Conservation (phyloP, 257 asterid genomes). For the Marsdenia floribunda region DNA sequence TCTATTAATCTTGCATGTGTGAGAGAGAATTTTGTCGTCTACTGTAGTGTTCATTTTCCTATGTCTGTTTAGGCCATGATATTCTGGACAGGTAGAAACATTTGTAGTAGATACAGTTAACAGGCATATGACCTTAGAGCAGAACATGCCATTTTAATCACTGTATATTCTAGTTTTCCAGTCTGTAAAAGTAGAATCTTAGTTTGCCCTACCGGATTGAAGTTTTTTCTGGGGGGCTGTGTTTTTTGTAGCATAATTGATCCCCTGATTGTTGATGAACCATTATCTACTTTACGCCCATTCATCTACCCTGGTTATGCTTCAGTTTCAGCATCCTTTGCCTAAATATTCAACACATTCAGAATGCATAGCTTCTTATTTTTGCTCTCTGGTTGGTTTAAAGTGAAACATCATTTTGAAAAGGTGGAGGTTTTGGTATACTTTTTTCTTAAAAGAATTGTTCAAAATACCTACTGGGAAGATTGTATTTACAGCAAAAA, state of each 20-base stretch:
- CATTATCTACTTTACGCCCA: background rate
- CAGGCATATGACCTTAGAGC: background rate
- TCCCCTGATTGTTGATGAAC: background rate
- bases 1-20: background rate
- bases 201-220: background rate
- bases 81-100: conserved; percentile 6
- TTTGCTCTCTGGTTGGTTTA: no score
- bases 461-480: no score
- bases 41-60: background rate
- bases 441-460: no score
- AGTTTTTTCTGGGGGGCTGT: background rate
- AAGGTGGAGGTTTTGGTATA: no score
- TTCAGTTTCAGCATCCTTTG: background rate
- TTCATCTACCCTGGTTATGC: background rate
- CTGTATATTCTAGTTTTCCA: conserved; percentile 13
- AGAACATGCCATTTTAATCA: background rate
- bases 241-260: background rate
- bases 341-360: background rate
- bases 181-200: conserved; percentile 2
- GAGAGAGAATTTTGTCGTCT: background rate
- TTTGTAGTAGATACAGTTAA: background rate
- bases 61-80: background rate
- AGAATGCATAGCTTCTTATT: no score
- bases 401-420: no score
- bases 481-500: no score